A percentile compares a stretch with the other conserved stretches of the same genome.
Conservation (phyloP, 352 stramenopile species). For the Phytophthora parvispora region DNA sequence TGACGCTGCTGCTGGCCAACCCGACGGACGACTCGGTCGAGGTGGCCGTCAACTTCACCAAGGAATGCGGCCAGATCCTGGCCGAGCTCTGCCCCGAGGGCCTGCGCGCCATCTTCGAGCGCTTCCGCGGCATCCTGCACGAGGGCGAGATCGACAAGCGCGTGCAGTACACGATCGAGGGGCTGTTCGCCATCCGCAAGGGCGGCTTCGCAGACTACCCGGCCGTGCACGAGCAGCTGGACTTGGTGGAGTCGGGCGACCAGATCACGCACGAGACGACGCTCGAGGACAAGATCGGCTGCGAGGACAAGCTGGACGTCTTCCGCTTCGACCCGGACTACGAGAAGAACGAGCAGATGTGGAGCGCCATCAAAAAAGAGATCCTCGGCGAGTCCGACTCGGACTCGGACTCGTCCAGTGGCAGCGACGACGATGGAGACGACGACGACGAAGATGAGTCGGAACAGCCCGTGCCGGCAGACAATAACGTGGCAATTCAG, state of each 20-base stretch:
- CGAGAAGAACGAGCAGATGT: conserved; percentile 98
- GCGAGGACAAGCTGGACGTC: conserved; percentile 97
- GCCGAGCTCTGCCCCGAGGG: conserved; percentile 89
- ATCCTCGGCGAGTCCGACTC: conserved; percentile 96
- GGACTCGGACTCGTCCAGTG: conserved; percentile 69
- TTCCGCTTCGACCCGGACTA: conserved; percentile 97
- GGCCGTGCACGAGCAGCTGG: conserved; percentile 94
- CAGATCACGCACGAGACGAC: conserved; percentile 99
- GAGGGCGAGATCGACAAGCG: conserved; percentile 98
- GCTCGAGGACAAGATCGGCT: conserved; percentile 97
- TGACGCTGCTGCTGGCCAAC: conserved; percentile 97
- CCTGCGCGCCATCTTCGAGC: conserved; percentile 97
- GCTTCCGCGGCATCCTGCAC: conserved; percentile 98
- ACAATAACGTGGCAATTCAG: conserved; percentile 84
- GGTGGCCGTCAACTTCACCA: conserved; percentile 98
- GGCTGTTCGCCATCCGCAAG: conserved; percentile 97
- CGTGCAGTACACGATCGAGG: conserved; percentile 99
- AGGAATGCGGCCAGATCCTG: conserved; percentile 95
- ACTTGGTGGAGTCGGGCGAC: conserved; percentile 98
- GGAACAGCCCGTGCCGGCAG: conserved; percentile 20
- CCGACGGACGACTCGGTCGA: conserved; percentile 99
- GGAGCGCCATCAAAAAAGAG: conserved; percentile 96
- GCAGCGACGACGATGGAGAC: conserved; percentile 66
- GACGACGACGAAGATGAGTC: conserved; percentile 50
- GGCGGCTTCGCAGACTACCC: conserved; percentile 97